Base-by-base conservation (phyloP, 257 asterid species). In the Datura wrightii region DNA sequence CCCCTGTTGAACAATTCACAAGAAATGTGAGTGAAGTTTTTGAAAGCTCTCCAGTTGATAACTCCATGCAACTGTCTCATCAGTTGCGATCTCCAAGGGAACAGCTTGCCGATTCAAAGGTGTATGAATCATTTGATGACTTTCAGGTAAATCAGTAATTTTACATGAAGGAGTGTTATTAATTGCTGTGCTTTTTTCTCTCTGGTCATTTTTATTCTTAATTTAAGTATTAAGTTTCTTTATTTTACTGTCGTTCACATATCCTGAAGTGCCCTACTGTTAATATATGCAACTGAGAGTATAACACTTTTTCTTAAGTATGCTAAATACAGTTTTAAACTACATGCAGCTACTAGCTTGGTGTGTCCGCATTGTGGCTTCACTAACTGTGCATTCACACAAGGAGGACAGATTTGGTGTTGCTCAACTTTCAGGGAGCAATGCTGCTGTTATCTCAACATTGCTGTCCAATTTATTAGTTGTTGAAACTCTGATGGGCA, bases 391-490 rank as follows among this genome's bases (percentile, higher is more conserved):
- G 63, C 87, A 92, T 78, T 97, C 99, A 13, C 98, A 85, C 66
- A 97, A 89, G 89, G 99, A 95, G 92, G 99, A 97, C 86, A 88
- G 92, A 56, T 97, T 89, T 82, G 99, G 99, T 5, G 95, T 94
- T 66, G 98, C 98, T 80, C 99, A 97, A 84, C 93, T 95, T 85
- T 92, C 98, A 24, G 97, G 98, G 37, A 91, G 97, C 89, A 94
- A 94, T 86, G 91, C 93, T 74, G 88, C 95, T 84, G 98, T 92
- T 62, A 85, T 94, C 78, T 95, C 98, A 10, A 88, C 94, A 8
- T 72, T 97, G 87, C 62, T 97, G 85, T 95, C 98, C 53, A 82
- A 90, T 79, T 89, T 97, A 83, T 88, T 97, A 85, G 98, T 94
- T 62, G 95, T 94, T 34, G 99, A 97, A 89, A 89, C 94, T 78